Base-by-base conservation (phyloP, 441 rosid species). In the Populus hybrid region DNA sequence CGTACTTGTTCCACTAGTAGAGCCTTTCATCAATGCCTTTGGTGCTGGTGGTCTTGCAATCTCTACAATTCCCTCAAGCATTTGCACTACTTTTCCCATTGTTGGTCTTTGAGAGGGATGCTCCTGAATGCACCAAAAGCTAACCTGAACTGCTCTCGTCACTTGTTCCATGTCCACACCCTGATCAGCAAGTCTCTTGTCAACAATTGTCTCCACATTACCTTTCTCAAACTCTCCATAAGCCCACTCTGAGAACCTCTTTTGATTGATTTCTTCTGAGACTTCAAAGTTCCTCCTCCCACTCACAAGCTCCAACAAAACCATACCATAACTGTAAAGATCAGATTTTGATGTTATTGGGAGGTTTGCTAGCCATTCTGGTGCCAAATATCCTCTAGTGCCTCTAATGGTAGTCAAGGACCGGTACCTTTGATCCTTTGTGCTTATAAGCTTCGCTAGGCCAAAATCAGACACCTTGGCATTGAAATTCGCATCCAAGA, bases 61-160 rank as follows among this genome's bases (percentile, higher is more conserved):
- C 77, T 82, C 88, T 16, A 71, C 57, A 23, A 87, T 80, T 72
- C 91, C 93, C 73, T 90, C 93, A 1, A 90, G 82, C 89, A 90
- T 88, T 82, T 87, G 90, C 74, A 88, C 89, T 12, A 88, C 86
- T 77, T 85, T 90, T 72, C 93, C 88, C 93, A 90, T 87, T 59
- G 70, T 82, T 42, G 93, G 93, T 61, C 93, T 81, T 34, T 86
- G 87, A 38, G 89, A 90, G 40, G 89, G 89, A 36, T 86, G 84
- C 78, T 84, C 89, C 79, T 88, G 91, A n/a, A 86, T 85, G 87
- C 91, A 88, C 87, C 89, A 88, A 69, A 88, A 88, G 59, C 88
- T 78, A 1, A 77, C 79, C 75, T 82, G 86, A 75, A 86, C 82
- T 76, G 82, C 90, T 75, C 93, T 87, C 77, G 26, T 73, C 68